Evolutionary conservation across 768 basidiomycete species (phyloP).

Genomic region (Obba rivulosa): DNA sequence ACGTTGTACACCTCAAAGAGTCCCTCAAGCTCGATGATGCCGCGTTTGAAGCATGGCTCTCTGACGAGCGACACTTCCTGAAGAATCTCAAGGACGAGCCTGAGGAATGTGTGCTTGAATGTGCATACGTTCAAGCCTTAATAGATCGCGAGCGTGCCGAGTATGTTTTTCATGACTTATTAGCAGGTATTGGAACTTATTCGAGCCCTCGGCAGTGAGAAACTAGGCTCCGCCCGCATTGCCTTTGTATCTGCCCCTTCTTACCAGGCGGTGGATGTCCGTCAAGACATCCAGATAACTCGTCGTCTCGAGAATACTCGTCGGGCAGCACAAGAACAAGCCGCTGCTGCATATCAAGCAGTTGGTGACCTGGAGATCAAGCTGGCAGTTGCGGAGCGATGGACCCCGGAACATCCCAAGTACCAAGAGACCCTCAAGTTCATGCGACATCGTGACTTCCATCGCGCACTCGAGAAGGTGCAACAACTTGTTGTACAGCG

Average conservation of each 20-base stretch:
- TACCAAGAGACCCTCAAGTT: neutral
- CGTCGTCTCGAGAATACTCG: neutral
- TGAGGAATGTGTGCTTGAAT: neutral
- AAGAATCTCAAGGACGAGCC: slow-evolving; percentile 1
- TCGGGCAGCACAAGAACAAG: neutral
- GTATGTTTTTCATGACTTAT: neutral
- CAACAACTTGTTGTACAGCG: neutral
- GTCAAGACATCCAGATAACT: neutral
- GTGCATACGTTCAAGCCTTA: slow-evolving; percentile 2
- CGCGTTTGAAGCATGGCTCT: slow-evolving; percentile 1
- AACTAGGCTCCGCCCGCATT: neutral
- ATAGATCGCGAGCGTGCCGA: neutral
- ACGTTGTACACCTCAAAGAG: neutral
- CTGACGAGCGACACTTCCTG: neutral
- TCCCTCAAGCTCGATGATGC: neutral
- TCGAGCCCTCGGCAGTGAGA: neutral
- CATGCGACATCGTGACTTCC: neutral
- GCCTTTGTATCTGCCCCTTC: neutral
- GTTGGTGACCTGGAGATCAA: slow-evolving; percentile 1
- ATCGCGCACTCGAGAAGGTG: neutral
- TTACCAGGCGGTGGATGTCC: neutral
- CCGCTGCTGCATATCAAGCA: neutral
- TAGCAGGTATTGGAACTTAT: neutral
- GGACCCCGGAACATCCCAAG: neutral
- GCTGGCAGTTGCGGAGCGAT: neutral